Evolutionary conservation across 2,329 filamentous ascomycete species (phyloP).

Genomic region (Elsinoe arachidis): DNA sequence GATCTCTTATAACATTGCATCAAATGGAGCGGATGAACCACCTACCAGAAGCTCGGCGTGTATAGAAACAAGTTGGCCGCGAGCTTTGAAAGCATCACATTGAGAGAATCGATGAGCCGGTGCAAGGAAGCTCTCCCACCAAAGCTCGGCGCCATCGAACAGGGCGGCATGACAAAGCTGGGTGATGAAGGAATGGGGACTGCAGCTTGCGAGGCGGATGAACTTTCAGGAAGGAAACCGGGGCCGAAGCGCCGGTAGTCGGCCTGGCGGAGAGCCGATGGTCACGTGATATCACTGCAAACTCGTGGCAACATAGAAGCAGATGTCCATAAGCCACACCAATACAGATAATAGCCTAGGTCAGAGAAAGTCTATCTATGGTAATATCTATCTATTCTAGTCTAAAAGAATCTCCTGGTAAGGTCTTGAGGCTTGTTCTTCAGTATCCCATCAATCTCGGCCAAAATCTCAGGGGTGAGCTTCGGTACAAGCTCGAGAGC

Average conservation of each 20-base stretch:
- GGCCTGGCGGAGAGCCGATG: not conserved
- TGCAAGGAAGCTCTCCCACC: not conserved
- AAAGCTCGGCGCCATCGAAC: not conserved
- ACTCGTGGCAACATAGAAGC: not conserved
- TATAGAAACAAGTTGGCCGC: not conserved
- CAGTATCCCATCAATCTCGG: constrained; percentile 32
- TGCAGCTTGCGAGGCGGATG: not conserved
- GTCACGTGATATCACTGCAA: not conserved
- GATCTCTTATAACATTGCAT: not conserved
- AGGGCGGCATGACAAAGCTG: not conserved
- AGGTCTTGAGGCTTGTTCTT: constrained; percentile 26
- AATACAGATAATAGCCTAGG: too few species aligned
- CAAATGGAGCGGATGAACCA: not conserved
- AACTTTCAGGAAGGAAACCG: not conserved
- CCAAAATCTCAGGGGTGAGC: constrained; percentile 36
- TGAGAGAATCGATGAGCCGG: not conserved
- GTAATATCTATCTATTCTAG: not conserved
- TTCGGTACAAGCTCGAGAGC: constrained; percentile 37
- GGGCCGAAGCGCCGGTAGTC: too few species aligned
- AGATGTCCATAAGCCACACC: too few species aligned
- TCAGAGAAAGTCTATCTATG: not conserved
- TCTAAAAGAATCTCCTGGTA: constrained; percentile 14
- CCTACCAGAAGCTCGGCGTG: not conserved
- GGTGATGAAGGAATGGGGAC: not conserved
- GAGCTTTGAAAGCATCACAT: not conserved